Conservation (phyloP, 2,329 filamentous ascomycete species). For the Xylariaceae sp. region DNA sequence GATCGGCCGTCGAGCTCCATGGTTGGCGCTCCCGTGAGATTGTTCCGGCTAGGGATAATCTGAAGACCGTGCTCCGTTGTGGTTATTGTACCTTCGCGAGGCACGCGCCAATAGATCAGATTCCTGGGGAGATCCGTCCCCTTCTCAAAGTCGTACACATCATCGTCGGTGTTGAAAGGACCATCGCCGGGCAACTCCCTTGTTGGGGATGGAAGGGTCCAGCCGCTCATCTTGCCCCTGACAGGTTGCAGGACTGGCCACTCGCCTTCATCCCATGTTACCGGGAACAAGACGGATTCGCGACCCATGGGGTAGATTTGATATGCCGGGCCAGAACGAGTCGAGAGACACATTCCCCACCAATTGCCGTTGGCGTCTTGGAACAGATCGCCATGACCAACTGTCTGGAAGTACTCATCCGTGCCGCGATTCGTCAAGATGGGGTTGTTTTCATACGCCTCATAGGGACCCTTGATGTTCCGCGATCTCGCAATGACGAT, state of each 20-base stretch:
- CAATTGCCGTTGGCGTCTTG: slow-evolving; percentile 43
- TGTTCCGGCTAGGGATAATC: slow-evolving; percentile 28
- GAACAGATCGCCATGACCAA: slow-evolving; percentile 43
- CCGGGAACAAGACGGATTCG: slow-evolving; percentile 41
- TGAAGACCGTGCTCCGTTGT: slow-evolving; percentile 22
- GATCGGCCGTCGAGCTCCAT: slow-evolving; percentile 20
- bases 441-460: slow-evolving; percentile 39
- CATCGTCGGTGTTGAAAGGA: slow-evolving; percentile 25
- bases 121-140: slow-evolving; percentile 27
- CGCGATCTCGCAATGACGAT: slow-evolving; percentile 40
- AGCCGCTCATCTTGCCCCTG: slow-evolving; percentile 40
- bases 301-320: slow-evolving; percentile 48
- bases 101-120: slow-evolving; percentile 33
- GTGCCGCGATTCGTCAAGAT: slow-evolving; percentile 40
- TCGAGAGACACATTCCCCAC: slow-evolving; percentile 47
- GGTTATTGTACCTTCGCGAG: slow-evolving; percentile 25
- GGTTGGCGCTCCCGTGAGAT: slow-evolving; percentile 25
- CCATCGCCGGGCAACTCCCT: slow-evolving; percentile 34
- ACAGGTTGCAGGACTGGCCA: slow-evolving; percentile 45
- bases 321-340: slow-evolving; percentile 39
- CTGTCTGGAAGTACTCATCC: slow-evolving; percentile 38
- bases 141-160: slow-evolving; percentile 21
- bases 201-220: slow-evolving; percentile 34
- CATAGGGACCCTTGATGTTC: slow-evolving; percentile 40
- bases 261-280: slow-evolving; percentile 43